A percentile compares a stretch with the other conserved stretches of the same genome.
Conservation (phyloP, 1,284 basidiomycete species). For the Sphagnurus paluster region DNA sequence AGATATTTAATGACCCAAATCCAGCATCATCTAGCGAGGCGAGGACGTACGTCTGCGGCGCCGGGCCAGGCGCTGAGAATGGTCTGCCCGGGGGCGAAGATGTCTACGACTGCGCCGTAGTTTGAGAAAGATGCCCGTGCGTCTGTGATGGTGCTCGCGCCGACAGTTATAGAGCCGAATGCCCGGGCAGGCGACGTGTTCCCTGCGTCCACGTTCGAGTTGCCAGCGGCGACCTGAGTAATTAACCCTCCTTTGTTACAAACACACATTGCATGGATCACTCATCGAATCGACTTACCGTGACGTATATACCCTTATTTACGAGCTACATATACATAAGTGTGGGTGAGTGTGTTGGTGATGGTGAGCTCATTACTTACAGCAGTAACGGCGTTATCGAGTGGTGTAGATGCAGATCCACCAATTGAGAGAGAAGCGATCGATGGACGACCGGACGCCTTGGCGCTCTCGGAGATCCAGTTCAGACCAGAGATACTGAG, state of each 20-base stretch:
- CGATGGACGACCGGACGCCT: conserved; percentile 13
- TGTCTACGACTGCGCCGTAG: conserved; percentile 33
- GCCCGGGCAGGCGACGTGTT: conserved; percentile 32
- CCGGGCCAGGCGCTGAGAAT: conserved; percentile 33
- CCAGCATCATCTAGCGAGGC: conserved; percentile 64
- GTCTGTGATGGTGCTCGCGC: conserved; percentile 58
- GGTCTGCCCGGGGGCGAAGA: conserved; percentile 35
- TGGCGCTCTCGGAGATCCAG: conserved; percentile 12
- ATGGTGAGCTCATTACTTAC: conserved; percentile 3
- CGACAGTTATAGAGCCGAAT: conserved; percentile 63
- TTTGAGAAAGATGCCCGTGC: conserved; percentile 35
- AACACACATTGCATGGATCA: background rate
- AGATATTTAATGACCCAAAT: conserved; percentile 59
- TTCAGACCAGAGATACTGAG: conserved; percentile 19
- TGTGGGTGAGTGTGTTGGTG: background rate
- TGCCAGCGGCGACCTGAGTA: conserved; percentile 34
- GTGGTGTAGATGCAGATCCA: conserved; percentile 4
- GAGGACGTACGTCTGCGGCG: conserved; percentile 39
- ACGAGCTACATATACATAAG: conserved; percentile 11
- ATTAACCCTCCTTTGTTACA: background rate
- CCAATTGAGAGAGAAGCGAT: conserved; percentile 17
- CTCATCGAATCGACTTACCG: conserved; percentile 6
- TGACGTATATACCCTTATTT: conserved; percentile 30
- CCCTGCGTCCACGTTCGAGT: conserved; percentile 31
- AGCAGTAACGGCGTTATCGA: conserved; percentile 19